A percentile compares a stretch with the other conserved stretches of the same genome.
phyloP scores from a whole-genome alignment of 164 flowering plant species.

The Dillenia suffruticosa region DNA sequence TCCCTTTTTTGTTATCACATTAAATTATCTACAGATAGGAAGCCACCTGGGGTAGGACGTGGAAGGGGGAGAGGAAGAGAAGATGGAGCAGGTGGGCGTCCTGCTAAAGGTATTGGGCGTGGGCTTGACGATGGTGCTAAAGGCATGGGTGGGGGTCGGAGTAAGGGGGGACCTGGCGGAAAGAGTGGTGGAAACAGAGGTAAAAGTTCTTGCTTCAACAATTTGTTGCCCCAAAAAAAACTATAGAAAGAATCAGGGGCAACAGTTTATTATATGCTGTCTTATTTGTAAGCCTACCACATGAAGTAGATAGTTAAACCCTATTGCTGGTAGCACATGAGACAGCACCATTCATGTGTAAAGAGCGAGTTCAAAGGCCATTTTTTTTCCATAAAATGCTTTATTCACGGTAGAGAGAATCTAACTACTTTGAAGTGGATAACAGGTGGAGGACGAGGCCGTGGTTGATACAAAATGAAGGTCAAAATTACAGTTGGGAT shows the following conservation, averaged over 20 bases:
- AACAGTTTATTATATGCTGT: no score
- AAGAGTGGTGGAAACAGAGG: constrained; percentile 42
- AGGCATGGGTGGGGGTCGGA: constrained; percentile 43
- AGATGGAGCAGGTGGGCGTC: constrained; percentile 32
- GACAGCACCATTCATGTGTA: no score
- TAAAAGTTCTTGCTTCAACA: constrained; percentile 2
- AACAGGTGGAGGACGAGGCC: constrained; percentile 57
- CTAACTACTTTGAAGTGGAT: no score
- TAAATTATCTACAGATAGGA: constrained; percentile 23
- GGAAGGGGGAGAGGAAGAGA: constrained; percentile 42
- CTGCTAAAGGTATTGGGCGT: constrained; percentile 42
- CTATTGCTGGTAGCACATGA: no score
- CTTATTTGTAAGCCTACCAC: no score
- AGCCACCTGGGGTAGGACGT: constrained; percentile 38
- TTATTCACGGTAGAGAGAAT: no score
- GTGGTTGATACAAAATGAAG: constrained; percentile 26
- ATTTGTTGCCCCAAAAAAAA: no score
- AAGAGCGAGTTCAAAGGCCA: no score
- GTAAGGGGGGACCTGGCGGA: constrained; percentile 46
- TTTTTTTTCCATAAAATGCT: no score
- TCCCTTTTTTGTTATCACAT: no score
- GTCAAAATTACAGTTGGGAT: constrained; percentile 7
- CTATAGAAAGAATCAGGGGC: no score
- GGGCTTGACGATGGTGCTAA: constrained; percentile 45
- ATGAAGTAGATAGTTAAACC: no score